Conservation (phyloP, 108 stramenopile genomes). For the Cyclotella kingstonii region DNA sequence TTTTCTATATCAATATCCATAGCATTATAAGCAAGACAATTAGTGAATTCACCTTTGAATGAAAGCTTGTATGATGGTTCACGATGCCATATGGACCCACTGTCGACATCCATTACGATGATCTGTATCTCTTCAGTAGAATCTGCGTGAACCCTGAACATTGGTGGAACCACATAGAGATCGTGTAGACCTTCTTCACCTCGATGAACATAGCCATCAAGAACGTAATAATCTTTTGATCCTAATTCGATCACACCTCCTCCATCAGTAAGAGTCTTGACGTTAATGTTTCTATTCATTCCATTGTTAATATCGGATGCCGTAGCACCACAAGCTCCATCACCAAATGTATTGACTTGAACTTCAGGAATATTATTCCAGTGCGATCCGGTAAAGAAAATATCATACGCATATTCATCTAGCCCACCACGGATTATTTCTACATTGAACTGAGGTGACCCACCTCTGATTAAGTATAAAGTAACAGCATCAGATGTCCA, state of each 20-base stretch:
- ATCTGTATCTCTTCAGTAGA: constrained; percentile 43
- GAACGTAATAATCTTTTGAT: constrained; percentile 23
- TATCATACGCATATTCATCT: constrained; percentile 71
- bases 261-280: constrained; percentile 39
- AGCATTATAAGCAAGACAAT: constrained; percentile 50
- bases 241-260: constrained; percentile 32
- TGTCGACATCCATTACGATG: constrained; percentile 37
- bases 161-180: constrained; percentile 41
- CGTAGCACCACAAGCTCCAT: constrained; percentile 43
- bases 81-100: constrained; percentile 30
- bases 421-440: constrained; percentile 31
- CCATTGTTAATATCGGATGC: constrained; percentile 27
- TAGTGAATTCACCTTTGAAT: constrained; percentile 39
- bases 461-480: constrained; percentile 34
- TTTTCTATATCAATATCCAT: constrained; percentile 54
- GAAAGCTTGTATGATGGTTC: constrained; percentile 40
- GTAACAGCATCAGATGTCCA: constrained; percentile 19
- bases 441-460: constrained; percentile 46
- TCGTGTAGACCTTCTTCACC: constrained; percentile 18
- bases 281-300: constrained; percentile 53
- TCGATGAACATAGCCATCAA: constrained; percentile 17
- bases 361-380: constrained; percentile 59
- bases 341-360: constrained; percentile 45
- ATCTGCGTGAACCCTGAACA: constrained; percentile 30
- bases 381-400: constrained; percentile 65